phyloP scores from a whole-genome alignment of 2,329 filamentous ascomycete genomes.

The Chaetomium globosum region DNA sequence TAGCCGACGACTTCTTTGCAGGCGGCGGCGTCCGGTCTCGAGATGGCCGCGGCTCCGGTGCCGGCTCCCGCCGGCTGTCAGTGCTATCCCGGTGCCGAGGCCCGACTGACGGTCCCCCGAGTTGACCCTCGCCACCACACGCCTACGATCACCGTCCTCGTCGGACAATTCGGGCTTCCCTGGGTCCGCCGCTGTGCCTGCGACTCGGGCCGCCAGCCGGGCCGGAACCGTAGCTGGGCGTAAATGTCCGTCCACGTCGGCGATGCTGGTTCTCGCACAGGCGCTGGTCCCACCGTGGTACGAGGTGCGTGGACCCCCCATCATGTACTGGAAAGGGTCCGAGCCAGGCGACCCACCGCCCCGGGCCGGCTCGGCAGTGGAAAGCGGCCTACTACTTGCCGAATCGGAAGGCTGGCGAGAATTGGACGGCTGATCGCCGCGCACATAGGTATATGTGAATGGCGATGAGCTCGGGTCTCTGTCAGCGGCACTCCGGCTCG shows the following conservation, averaged over 20 bases:
- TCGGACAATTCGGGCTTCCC: constrained; percentile 22
- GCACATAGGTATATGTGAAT: constrained; percentile 52
- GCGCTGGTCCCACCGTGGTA: constrained; percentile 41
- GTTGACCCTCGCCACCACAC: background rate
- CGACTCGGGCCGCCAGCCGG: constrained; percentile 12
- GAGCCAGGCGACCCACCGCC: constrained; percentile 35
- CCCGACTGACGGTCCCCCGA: constrained; percentile 16
- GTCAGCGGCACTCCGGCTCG: constrained; percentile 35
- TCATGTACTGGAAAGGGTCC: constrained; percentile 60
- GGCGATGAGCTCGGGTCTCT: constrained; percentile 47
- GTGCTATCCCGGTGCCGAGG: constrained; percentile 21
- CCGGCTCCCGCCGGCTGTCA: constrained; percentile 21
- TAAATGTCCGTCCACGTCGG: constrained; percentile 41
- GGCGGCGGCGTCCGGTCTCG: constrained; percentile 28
- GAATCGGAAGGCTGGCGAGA: constrained; percentile 53
- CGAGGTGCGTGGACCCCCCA: constrained; percentile 47
- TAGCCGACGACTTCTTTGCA: constrained; percentile 25
- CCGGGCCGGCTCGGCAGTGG: constrained; percentile 40
- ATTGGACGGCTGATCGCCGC: constrained; percentile 39
- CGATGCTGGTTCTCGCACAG: constrained; percentile 45
- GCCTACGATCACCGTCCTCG: constrained; percentile 17
- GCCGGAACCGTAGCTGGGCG: constrained; percentile 22
- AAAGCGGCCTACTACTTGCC: constrained; percentile 32
- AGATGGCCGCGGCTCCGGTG: constrained; percentile 24
- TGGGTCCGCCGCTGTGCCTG: constrained; percentile 18